These are phyloP conservation scores for Ascoidea tarda DNA, from an alignment of 805 yeast species.

Conservation along the genomic window DNA sequence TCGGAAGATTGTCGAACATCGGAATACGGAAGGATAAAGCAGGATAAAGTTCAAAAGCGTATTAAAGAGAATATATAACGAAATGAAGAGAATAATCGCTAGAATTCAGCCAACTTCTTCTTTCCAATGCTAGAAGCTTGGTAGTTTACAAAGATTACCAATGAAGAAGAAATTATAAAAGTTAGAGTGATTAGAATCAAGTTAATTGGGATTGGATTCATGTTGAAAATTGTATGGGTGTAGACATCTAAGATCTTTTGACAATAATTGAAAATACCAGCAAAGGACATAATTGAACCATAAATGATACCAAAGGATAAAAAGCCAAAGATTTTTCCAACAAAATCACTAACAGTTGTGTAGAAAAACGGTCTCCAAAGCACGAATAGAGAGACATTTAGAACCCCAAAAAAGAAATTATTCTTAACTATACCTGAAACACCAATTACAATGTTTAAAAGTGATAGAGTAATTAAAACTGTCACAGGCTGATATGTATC, in stretches of 20 bases:
- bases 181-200: conserved; percentile 38
- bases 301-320: conserved; percentile 86
- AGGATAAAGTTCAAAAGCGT: no score
- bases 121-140: conserved; percentile 6
- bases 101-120: not conserved
- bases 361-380: conserved; percentile 85
- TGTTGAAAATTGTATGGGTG: conserved; percentile 54
- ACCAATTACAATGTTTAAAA: conserved; percentile 51
- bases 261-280: conserved; percentile 66
- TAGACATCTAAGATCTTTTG: conserved; percentile 57
- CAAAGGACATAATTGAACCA: conserved; percentile 69
- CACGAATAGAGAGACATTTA: conserved; percentile 61
- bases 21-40: no score
- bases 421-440: conserved; percentile 48
- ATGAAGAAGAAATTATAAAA: conserved; percentile 15
- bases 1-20: no score
- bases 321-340: conserved; percentile 89
- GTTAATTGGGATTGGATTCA: conserved; percentile 78
- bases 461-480: conserved; percentile 36
- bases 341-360: conserved; percentile 81
- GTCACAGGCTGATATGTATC: conserved; percentile 58
- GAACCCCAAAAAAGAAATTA: conserved; percentile 32
- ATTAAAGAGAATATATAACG: no score
- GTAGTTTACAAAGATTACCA: conserved; percentile 5
- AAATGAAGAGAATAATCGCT: no score